Percentiles rank a stretch among this genome's conserved stretches.
These are phyloP conservation scores for Brassica cretica DNA, from an alignment of 345 rosid genomes.

Conservation along the genomic window DNA sequence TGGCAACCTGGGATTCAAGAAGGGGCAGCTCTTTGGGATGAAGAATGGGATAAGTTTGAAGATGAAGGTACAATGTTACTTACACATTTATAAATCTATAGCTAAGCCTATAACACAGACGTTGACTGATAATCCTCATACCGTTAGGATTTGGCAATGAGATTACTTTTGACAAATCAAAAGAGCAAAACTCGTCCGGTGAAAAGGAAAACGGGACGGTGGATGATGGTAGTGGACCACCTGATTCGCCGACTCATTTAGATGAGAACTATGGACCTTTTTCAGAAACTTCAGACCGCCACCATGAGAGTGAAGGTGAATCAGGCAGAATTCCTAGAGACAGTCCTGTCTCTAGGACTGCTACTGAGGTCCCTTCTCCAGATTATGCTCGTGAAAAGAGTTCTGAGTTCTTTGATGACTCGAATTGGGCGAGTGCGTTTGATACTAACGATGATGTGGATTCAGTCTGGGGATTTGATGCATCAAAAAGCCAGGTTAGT, in stretches of 20 bases:
- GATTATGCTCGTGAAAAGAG: constrained; percentile 56
- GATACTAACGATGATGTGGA: constrained; percentile 88
- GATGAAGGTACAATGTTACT: constrained; percentile 70
- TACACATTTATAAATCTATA: constrained; percentile 4
- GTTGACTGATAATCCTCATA: constrained; percentile 24
- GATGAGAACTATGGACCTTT: constrained; percentile 43
- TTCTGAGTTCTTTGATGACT: constrained; percentile 81
- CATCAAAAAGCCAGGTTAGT: constrained; percentile 66
- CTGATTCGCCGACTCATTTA: constrained; percentile 47
- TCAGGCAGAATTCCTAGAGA: constrained; percentile 78
- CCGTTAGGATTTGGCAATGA: constrained; percentile 82
- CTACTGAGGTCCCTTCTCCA: constrained; percentile 65
- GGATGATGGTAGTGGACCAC: constrained; percentile 54
- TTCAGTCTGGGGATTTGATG: constrained; percentile 89
- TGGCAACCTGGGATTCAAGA: constrained; percentile 98
- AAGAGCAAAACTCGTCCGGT: constrained; percentile 41
- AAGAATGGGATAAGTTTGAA: constrained; percentile 99
- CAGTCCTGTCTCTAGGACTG: constrained; percentile 65
- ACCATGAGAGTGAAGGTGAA: constrained; percentile 78
- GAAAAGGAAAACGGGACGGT: constrained; percentile 52
- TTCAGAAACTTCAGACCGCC: constrained; percentile 48
- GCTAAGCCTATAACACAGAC: constrained; percentile 9
- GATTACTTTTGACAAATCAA: constrained; percentile 57
- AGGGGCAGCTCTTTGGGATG: constrained; percentile 90
- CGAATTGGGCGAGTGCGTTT: constrained; percentile 85